Percentiles rank a stretch among this genome's conserved stretches.
Evolutionary conservation across 768 basidiomycete species (phyloP).

Genomic region (Boletus bicolor): DNA sequence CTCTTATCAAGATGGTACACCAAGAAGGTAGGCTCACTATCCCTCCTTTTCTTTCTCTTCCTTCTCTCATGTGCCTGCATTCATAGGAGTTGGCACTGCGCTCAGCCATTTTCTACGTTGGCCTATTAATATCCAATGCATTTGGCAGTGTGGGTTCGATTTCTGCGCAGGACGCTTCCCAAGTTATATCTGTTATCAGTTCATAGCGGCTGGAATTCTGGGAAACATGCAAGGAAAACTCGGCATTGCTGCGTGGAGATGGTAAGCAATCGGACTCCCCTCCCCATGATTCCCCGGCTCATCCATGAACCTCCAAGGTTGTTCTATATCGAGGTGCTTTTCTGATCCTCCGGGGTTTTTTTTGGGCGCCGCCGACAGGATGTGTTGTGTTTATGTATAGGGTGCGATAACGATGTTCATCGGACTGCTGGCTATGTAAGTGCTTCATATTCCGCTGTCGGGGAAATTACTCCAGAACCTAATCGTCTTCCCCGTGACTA

Average conservation of each 20-base stretch:
- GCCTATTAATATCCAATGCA: slow-evolving; percentile 61
- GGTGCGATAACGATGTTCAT: slow-evolving; percentile 62
- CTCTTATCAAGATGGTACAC: slow-evolving; percentile 56
- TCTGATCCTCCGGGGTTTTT: not conserved
- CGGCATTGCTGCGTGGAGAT: slow-evolving; percentile 71
- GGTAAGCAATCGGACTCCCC: slow-evolving; percentile 36
- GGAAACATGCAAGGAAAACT: slow-evolving; percentile 62
- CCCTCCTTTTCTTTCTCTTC: not conserved
- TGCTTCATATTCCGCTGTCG: not conserved
- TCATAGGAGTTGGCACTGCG: slow-evolving; percentile 62
- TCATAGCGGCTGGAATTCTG: slow-evolving; percentile 76
- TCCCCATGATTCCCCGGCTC: not conserved
- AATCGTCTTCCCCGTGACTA: not conserved
- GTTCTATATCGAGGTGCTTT: slow-evolving; percentile 61
- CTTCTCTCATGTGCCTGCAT: not conserved
- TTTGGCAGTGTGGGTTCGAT: slow-evolving; percentile 54
- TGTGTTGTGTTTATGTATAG: slow-evolving; percentile 26
- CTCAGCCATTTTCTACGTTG: slow-evolving; percentile 56
- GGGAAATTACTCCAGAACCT: not conserved
- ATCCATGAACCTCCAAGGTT: slow-evolving; percentile 40
- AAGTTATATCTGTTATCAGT: slow-evolving; percentile 28
- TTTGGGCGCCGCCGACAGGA: not conserved
- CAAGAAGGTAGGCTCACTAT: slow-evolving; percentile 26
- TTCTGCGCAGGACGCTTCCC: not conserved
- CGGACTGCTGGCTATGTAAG: slow-evolving; percentile 52